Percentiles rank a stretch among this genome's conserved stretches.
Evolutionary conservation across 805 yeast genomes (phyloP).

Genomic region (Barnettozyma botsteinii): DNA sequence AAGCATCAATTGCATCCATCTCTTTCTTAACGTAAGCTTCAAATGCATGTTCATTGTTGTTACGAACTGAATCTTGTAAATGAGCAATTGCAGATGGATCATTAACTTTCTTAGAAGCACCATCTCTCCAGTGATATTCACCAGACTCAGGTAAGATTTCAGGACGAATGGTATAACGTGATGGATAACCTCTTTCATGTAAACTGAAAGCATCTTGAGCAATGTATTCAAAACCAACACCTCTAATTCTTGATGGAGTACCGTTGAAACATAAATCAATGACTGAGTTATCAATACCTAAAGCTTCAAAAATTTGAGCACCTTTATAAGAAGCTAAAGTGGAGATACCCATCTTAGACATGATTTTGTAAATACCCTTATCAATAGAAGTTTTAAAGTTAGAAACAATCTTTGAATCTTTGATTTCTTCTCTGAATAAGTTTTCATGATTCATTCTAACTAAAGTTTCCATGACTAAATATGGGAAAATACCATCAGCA

Average conservation of each 20-base stretch:
- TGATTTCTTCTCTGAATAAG: constrained; percentile 50
- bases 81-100: constrained; percentile 94
- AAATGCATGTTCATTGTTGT: constrained; percentile 90
- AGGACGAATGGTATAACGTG: constrained; percentile 63
- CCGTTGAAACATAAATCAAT: constrained; percentile 95
- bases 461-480: constrained; percentile 85
- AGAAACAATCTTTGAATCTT: constrained; percentile 55
- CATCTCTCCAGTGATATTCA: constrained; percentile 98
- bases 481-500: constrained; percentile 94
- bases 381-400: constrained; percentile 85
- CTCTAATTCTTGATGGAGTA: constrained; percentile 94
- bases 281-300: constrained; percentile 93
- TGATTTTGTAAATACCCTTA: constrained; percentile 90
- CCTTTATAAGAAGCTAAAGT: constrained; percentile 98
- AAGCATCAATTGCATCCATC: constrained; percentile 83
- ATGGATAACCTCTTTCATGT: constrained; percentile 89
- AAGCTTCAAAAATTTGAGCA: constrained; percentile 96
- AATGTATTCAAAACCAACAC: constrained; percentile 90
- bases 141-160: constrained; percentile 85
- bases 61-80: constrained; percentile 96
- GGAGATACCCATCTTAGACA: constrained; percentile 99
- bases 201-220: constrained; percentile 95
- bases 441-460: constrained; percentile 79
- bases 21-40: constrained; percentile 86
- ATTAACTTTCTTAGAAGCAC: constrained; percentile 93